A percentile compares a stretch with the other conserved stretches of the same genome.
Conservation (phyloP, 345 rosid species). For the Fremontodendron californicum region DNA sequence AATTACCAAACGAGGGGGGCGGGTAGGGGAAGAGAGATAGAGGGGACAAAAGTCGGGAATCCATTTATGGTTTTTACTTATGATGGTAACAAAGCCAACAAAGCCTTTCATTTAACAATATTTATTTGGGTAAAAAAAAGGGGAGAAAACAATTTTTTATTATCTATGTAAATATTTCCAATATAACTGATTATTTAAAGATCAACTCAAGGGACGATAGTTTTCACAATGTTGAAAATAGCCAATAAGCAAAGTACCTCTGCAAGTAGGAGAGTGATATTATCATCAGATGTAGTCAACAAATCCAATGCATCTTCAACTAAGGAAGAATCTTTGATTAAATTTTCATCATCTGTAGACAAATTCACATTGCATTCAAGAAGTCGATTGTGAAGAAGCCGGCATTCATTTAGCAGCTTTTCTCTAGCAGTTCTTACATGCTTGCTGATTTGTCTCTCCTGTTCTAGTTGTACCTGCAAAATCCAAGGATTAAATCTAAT, state of each 20-base stretch:
- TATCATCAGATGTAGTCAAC: conserved; percentile 54
- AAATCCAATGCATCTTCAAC: conserved; percentile 48
- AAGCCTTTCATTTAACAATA: not conserved
- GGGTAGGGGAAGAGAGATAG: not conserved
- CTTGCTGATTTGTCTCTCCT: conserved; percentile 48
- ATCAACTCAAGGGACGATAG: not conserved
- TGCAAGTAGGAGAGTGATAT: conserved; percentile 24
- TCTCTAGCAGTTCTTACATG: conserved; percentile 40
- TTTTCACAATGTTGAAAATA: not conserved
- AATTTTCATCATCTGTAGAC: conserved; percentile 36
- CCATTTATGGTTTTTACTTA: not conserved
- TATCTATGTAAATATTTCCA: not conserved
- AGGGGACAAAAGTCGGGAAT: not conserved
- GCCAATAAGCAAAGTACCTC: not conserved
- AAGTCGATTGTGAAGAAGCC: conserved; percentile 51
- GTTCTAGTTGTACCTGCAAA: conserved; percentile 61
- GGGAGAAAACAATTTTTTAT: not conserved
- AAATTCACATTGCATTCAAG: conserved; percentile 54
- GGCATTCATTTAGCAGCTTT: conserved; percentile 63
- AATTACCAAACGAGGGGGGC: not conserved
- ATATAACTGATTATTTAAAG: not conserved
- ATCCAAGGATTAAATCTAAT: not conserved
- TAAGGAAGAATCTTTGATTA: conserved; percentile 35
- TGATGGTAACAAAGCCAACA: not conserved
- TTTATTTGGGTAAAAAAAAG: not conserved